Evolutionary conservation across 2,329 filamentous ascomycete genomes (phyloP).

Genomic region (Huntiella bhutanensis): DNA sequence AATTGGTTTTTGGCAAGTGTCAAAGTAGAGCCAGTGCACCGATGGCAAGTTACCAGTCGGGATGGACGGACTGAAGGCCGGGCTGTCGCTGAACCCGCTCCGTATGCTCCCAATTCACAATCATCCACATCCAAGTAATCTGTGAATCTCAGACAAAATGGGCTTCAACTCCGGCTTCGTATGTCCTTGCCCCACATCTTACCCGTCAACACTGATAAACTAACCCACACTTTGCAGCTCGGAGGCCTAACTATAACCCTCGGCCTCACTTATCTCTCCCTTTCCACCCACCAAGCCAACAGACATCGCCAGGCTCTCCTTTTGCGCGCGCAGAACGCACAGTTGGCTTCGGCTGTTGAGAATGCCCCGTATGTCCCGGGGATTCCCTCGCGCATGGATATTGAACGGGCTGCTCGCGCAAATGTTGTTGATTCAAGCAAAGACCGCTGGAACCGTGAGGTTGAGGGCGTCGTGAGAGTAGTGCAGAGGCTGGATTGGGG

Average conservation of each 20-base stretch:
- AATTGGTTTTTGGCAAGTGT: no score
- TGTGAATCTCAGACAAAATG: slow-evolving; percentile 26
- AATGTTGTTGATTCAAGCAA: slow-evolving; percentile 49
- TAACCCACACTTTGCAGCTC: slow-evolving; percentile 28
- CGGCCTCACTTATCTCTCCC: slow-evolving; percentile 50
- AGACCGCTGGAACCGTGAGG: slow-evolving; percentile 59
- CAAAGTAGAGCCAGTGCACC: no score
- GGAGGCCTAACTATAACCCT: slow-evolving; percentile 61
- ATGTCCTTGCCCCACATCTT: slow-evolving; percentile 18
- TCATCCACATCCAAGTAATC: no score
- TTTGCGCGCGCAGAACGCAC: slow-evolving; percentile 36
- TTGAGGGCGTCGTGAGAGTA: slow-evolving; percentile 46
- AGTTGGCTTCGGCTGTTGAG: slow-evolving; percentile 33
- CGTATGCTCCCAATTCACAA: no score
- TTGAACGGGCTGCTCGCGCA: slow-evolving; percentile 31
- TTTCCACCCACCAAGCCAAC: slow-evolving; percentile 50
- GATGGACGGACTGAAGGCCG: neutral
- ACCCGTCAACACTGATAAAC: neutral
- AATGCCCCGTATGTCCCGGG: slow-evolving; percentile 25
- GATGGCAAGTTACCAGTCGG: no score
- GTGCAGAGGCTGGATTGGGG: slow-evolving; percentile 49
- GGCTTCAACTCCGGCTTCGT: slow-evolving; percentile 61
- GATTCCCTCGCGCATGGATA: slow-evolving; percentile 31
- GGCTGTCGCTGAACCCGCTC: no score
- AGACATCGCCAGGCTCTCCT: slow-evolving; percentile 38